Evolutionary conservation across 768 basidiomycete genomes (phyloP).

Genomic region (Butyriboletus loyo): DNA sequence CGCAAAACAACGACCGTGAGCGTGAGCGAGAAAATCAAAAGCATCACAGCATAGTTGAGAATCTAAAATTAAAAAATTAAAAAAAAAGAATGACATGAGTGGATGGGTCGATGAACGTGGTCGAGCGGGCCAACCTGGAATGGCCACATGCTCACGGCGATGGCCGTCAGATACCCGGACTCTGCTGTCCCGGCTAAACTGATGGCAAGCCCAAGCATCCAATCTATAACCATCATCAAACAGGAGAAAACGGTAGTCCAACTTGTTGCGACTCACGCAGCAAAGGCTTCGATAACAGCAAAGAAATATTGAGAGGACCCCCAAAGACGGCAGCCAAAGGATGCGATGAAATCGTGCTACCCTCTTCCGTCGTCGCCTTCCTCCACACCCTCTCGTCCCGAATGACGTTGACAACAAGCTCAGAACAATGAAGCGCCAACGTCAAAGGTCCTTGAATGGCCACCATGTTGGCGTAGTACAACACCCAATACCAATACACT

Average conservation of each 20-base stretch:
- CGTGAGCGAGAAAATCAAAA: slow-evolving; percentile 20
- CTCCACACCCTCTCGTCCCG: slow-evolving; percentile 30
- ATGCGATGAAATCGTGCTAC: slow-evolving; percentile 14
- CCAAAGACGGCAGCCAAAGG: slow-evolving; percentile 25
- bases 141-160: slow-evolving; percentile 26
- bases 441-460: slow-evolving; percentile 29
- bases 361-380: slow-evolving; percentile 16
- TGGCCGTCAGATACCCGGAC: slow-evolving; percentile 6
- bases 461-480: slow-evolving; percentile 26
- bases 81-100: neutral
- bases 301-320: slow-evolving; percentile 8
- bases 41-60: slow-evolving; percentile 22
- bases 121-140: slow-evolving; percentile 17
- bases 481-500: slow-evolving; percentile 21
- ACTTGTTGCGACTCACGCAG: slow-evolving; percentile 21
- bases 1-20: slow-evolving; percentile 10
- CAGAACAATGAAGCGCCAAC: slow-evolving; percentile 27
- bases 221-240: slow-evolving; percentile 17
- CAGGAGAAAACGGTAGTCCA: neutral
- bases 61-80: too few relatives aligned
- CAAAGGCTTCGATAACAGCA: slow-evolving; percentile 24
- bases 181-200: slow-evolving; percentile 14
- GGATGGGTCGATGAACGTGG: neutral
- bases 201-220: slow-evolving; percentile 33
- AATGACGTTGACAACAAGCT: slow-evolving; percentile 28